Percentiles rank a stretch among this genome's conserved stretches.
Conservation (phyloP, 805 yeast genomes). For the Metschnikowia matae region DNA sequence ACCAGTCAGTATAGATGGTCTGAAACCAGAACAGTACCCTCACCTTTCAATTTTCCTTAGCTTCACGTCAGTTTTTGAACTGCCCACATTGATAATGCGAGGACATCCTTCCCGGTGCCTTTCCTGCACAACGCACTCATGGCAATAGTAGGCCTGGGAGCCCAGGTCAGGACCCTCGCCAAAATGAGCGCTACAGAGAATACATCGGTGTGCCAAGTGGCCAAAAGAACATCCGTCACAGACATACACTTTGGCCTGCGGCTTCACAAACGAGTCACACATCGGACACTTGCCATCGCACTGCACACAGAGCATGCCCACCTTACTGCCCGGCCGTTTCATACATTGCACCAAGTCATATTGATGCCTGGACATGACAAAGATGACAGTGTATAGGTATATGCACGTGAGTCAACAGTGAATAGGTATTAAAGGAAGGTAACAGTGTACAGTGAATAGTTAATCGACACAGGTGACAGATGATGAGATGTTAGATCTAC, state of each 20-base stretch:
- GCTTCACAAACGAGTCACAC: constrained; percentile 82
- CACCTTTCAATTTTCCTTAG: constrained; percentile 1
- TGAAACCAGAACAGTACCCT: no score
- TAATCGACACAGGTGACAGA: no score
- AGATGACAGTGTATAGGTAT: no score
- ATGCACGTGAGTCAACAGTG: not conserved
- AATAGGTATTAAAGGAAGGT: no score
- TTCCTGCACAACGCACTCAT: constrained; percentile 76
- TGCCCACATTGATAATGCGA: constrained; percentile 72
- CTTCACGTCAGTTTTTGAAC: constrained; percentile 62
- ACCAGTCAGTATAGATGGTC: no score
- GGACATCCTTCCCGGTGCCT: constrained; percentile 93
- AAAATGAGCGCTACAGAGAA: constrained; percentile 71
- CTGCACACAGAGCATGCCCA: constrained; percentile 72
- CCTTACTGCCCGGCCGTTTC: constrained; percentile 73
- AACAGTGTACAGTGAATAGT: no score
- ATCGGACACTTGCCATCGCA: constrained; percentile 92
- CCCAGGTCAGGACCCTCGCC: constrained; percentile 44
- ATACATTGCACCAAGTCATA: constrained; percentile 78
- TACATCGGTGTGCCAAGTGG: constrained; percentile 57
- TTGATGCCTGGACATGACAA: constrained; percentile 80
- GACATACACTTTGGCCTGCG: constrained; percentile 59
- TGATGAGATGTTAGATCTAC: no score
- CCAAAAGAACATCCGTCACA: constrained; percentile 88
- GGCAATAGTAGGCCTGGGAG: constrained; percentile 67